Conservation (phyloP, 2,329 filamentous ascomycete genomes). For the Alternaria brassicae region DNA sequence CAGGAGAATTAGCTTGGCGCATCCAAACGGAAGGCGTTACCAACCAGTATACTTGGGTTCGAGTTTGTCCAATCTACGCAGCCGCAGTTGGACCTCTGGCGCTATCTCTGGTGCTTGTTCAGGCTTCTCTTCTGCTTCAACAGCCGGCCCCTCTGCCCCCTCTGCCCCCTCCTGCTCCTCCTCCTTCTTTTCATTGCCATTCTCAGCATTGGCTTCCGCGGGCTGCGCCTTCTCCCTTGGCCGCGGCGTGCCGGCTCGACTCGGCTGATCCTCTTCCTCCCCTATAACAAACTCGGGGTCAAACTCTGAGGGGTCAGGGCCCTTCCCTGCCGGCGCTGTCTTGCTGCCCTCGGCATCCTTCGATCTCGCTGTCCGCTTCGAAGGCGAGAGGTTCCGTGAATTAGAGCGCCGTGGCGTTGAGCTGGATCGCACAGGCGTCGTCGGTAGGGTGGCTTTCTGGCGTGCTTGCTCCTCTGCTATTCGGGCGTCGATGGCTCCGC, state of each 20-base stretch:
- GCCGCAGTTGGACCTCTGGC: conserved; percentile 74
- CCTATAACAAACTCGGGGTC: conserved; percentile 87
- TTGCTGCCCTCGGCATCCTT: conserved; percentile 47
- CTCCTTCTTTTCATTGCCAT: conserved; percentile 44
- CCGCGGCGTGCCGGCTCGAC: conserved; percentile 66
- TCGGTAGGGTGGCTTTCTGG: conserved; percentile 61
- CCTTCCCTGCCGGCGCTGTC: conserved; percentile 58
- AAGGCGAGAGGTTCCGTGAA: conserved; percentile 53
- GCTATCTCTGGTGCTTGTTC: conserved; percentile 65
- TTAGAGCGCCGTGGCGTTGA: conserved; percentile 56
- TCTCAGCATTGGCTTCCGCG: conserved; percentile 27
- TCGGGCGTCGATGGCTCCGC: conserved; percentile 82
- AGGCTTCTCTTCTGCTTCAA: conserved; percentile 38
- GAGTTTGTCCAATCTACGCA: conserved; percentile 88
- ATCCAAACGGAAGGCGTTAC: conserved; percentile 5
- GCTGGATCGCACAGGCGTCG: conserved; percentile 54
- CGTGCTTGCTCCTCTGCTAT: conserved; percentile 92
- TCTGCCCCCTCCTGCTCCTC: conserved; percentile 48
- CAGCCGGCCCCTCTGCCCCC: conserved; percentile 39
- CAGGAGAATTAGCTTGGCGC: conserved; percentile 21
- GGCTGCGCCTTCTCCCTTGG: conserved; percentile 52
- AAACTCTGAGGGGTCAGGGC: conserved; percentile 85
- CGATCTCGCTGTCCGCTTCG: conserved; percentile 39
- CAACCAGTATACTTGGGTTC: conserved; percentile 84
- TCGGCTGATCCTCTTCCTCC: conserved; percentile 74